Percentiles rank a stretch among this genome's conserved stretches.
Conservation (phyloP, 805 yeast genomes). For the Candida jianshihensis region DNA sequence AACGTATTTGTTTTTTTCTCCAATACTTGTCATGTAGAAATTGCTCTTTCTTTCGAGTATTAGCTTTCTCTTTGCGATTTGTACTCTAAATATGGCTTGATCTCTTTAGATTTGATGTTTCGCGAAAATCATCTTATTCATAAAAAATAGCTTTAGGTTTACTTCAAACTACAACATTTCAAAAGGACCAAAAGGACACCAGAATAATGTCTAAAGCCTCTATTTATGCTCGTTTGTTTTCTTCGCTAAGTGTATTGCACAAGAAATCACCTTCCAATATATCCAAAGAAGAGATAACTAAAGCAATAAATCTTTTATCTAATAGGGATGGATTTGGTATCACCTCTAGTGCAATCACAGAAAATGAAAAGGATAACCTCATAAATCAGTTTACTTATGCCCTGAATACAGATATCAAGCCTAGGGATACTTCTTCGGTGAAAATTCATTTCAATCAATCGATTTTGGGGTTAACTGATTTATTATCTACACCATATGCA, state of each 20-base stretch:
- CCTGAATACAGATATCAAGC: slow-evolving; percentile 11
- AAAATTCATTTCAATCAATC: slow-evolving; percentile 13
- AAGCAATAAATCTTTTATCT: slow-evolving; percentile 2
- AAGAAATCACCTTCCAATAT: neutral
- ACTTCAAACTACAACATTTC: no score
- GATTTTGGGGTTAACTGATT: slow-evolving; percentile 10
- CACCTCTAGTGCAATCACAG: slow-evolving; percentile 5
- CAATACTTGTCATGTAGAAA: no score
- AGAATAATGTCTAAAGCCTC: neutral
- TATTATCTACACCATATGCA: slow-evolving; percentile 3
- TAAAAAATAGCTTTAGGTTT: no score
- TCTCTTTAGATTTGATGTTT: no score
- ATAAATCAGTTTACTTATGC: slow-evolving; percentile 12
- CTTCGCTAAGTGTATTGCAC: neutral
- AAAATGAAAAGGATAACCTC: slow-evolving; percentile 10
- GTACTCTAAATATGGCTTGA: no score
- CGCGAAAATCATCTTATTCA: no score
- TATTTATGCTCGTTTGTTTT: neutral
- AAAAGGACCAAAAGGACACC: no score
- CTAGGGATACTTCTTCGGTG: neutral
- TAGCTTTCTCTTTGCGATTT: no score
- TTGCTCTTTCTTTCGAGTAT: no score
- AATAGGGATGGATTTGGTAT: neutral
- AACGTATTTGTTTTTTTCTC: no score
- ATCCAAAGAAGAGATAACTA: neutral